Conservation (phyloP, 495 filamentous ascomycete genomes). For the Neurospora sp. region DNA sequence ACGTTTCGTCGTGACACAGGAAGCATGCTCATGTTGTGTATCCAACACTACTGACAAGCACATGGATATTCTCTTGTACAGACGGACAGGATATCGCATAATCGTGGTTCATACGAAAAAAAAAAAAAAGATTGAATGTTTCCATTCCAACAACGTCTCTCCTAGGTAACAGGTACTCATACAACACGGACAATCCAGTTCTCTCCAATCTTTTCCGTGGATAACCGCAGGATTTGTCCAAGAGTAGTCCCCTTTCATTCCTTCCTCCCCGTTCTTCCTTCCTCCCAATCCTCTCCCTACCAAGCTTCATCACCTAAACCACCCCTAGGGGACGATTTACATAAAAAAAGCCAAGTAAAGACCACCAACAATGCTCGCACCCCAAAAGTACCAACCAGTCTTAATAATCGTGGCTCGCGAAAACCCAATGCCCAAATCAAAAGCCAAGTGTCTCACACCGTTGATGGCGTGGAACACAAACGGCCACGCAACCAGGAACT, state of each 20-base stretch:
- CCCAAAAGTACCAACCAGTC: constrained; percentile 68
- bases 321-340: constrained; percentile 6
- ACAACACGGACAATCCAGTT: not conserved
- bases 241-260: not conserved
- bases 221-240: not conserved
- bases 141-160: not conserved
- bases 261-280: not conserved
- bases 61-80: not conserved
- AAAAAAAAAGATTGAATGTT: not conserved
- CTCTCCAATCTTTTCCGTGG: not conserved
- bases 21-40: too few species aligned
- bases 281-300: not conserved
- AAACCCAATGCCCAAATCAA: constrained; percentile 67
- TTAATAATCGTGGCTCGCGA: constrained; percentile 59
- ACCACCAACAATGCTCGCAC: constrained; percentile 51
- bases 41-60: not conserved
- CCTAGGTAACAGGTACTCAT: not conserved
- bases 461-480: constrained; percentile 84
- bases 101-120: not conserved
- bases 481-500: constrained; percentile 63
- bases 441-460: constrained; percentile 80
- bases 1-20: too few species aligned
- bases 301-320: not conserved
- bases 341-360: constrained; percentile 44
- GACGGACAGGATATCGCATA: not conserved